These are phyloP conservation scores for Backusella australiensis DNA, from an alignment of 192 early-diverging fungal species.

Conservation along the genomic window DNA sequence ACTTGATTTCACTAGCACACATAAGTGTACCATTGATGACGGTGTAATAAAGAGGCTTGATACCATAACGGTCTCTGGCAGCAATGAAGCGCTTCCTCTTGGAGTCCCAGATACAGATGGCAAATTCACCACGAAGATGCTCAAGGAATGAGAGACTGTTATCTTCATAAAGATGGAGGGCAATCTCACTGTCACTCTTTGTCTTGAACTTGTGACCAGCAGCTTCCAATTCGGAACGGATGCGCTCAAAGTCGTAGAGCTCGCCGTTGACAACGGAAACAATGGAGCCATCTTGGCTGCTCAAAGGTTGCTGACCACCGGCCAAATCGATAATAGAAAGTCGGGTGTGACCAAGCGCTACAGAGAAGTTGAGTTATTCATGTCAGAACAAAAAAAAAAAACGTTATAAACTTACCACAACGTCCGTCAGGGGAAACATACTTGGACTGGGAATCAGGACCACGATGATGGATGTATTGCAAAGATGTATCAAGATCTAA, in stretches of 20 bases:
- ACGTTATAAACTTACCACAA: conserved; percentile 9
- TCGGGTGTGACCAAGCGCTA: conserved; percentile 16
- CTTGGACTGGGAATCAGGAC: conserved; percentile 4
- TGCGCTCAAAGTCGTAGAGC: conserved; percentile 22
- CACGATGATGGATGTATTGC: conserved; percentile 4
- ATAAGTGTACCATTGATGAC: conserved; percentile 11
- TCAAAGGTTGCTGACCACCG: conserved; percentile 23
- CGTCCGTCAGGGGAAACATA: not conserved
- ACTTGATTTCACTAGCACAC: conserved; percentile 21
- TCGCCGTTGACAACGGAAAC: conserved; percentile 24
- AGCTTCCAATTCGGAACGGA: conserved; percentile 14
- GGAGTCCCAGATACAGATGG: conserved; percentile 15
- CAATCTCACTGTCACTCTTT: conserved; percentile 23
- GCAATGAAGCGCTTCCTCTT: conserved; percentile 6
- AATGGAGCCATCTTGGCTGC: not conserved
- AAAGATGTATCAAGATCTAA: conserved; percentile 12
- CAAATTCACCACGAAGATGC: conserved; percentile 19
- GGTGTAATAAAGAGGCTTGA: conserved; percentile 25
- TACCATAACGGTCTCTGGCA: conserved; percentile 21
- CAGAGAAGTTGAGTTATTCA: no score
- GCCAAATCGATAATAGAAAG: conserved; percentile 27
- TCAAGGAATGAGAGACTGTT: conserved; percentile 9
- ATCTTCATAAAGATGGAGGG: conserved; percentile 20
- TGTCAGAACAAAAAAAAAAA: no score
- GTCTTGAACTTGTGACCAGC: conserved; percentile 19